Base-by-base conservation (phyloP, 2,329 filamentous ascomycete species). In the Didymella segeticola region DNA sequence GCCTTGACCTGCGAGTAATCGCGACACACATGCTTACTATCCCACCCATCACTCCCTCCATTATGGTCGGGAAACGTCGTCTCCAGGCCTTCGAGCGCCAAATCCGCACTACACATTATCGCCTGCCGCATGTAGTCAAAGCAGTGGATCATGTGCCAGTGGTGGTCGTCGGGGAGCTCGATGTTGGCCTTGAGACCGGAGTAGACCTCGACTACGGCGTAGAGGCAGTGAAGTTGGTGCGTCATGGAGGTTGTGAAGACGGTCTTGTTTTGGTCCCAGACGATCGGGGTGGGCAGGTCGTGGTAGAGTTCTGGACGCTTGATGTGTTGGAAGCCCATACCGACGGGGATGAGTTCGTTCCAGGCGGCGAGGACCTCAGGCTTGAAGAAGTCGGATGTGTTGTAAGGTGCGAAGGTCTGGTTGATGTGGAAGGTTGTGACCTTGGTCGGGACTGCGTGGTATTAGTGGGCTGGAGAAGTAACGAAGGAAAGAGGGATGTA, bases 141-240 rank as follows among this genome's bases (percentile, higher is more conserved):
- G 60, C 70, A 72, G 42, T 73, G 70, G 20, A 72, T 73, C 68
- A 72, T 72, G 43, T 73, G 70, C 70, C 69, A 72, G 56, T 72
- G 70, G 45, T 73, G 69, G 41, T 72, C 69, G 26, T 73, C 69
- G 31, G 68, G 66, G 11, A 73, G 56, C 15, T 58, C 34, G 27
- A 62, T 62, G 23, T 61, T 57, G 19, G 58, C 62, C 7, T 56
- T 70, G 26, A 73, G 55, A 5, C 66, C 68, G 1, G 59, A 64
- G 54, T 73, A 73, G 12, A 68, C 66, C 22, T 69, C 63, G 6
- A 70, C 69, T 11, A 73, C 64, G 17, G 69, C 70, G 53, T 68
- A 73, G 2, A 73, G 53, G 43, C 69, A 73, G 57, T 73, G 69
- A 25, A 73, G 59, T 30, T 73, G 70, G 41, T 73, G 70, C 22